Base-by-base conservation (phyloP, 1,284 basidiomycete genomes). In the Pisolithus thermaeus region DNA sequence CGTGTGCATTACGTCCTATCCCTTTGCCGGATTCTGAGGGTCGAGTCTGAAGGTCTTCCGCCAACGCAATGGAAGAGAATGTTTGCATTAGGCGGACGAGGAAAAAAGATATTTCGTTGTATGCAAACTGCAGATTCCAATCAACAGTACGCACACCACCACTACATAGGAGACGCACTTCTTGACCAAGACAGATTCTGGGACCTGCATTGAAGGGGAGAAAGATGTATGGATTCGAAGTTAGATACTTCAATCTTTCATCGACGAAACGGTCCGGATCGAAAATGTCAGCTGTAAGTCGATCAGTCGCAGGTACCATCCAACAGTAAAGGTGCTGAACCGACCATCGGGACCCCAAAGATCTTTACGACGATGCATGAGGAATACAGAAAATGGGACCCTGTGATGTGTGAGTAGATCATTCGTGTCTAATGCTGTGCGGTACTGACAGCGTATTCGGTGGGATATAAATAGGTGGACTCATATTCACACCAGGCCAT, bases 241-340 rank as follows among this genome's bases (percentile, higher is more conserved):
- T 55, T n/a, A 66, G 53, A 39, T 67, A 66, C 48, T 52, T 65
- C 1, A 64, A 51, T 27, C 65, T 62, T 28, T 53, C 69, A 53
- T 79, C 78, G 7, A 80, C 54, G 67, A 75, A 80, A 1, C 79
- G 68, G 52, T 79, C 72, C 0, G 78, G 79, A 55, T 79, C 77
- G 56, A 79, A 81, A 22, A 67, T 53, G 9, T 67, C 55, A 22
- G 73, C 70, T 76, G 46, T 3, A 12, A 18, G 42, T 11, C 8
- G 28, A 22, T 8, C 14, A 4, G 30, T 7, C 12, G 16, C 48
- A 28, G 16, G 25, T 1, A 7, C 25, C 9, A 20, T 35, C 49
- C 16, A 49, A n/a, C 8, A 73, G 9, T 9, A 7, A 74, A 53
- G 73, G 71, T 54, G 72, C 9, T 7, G 76, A 23, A 36, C 53